Evolutionary conservation across 257 asterid species (phyloP).

Genomic region (Solanum piurae): DNA sequence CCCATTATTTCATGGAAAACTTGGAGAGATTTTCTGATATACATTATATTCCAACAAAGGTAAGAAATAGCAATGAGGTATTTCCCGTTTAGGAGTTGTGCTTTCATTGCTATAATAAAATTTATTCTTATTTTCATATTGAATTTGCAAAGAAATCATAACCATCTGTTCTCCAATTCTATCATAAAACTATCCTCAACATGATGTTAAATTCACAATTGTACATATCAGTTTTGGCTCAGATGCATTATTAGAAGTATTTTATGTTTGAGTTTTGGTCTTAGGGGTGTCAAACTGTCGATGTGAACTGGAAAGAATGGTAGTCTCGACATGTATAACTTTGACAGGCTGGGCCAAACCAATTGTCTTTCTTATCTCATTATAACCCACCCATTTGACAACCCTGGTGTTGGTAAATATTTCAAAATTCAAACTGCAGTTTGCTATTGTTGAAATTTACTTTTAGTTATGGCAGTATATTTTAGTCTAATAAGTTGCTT

Average conservation of each 20-base stretch:
- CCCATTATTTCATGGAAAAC: slow-evolving; percentile 87
- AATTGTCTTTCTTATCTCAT: background rate
- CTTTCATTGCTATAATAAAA: background rate
- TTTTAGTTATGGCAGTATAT: background rate
- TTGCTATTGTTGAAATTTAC: background rate
- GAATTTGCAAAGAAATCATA: background rate
- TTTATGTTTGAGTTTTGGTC: background rate
- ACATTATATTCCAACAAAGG: slow-evolving; percentile 89
- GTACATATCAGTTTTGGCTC: background rate
- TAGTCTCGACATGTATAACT: background rate
- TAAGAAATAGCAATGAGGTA: slow-evolving; percentile 8
- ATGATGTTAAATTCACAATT: background rate
- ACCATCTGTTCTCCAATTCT: background rate
- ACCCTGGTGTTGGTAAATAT: background rate
- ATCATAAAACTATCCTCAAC: background rate
- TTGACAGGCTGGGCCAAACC: background rate
- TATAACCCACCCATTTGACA: background rate
- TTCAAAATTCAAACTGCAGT: background rate
- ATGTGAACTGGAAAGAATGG: background rate
- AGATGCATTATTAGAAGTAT: background rate
- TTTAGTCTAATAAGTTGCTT: background rate
- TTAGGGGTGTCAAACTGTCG: background rate
- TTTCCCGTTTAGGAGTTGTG: background rate
- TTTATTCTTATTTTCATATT: background rate
- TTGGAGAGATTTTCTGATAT: slow-evolving; percentile 65